Evolutionary conservation across 495 filamentous ascomycete species (phyloP), one percentile per base, ranked within the genome.

Genomic region (Talaromyces ruber): DNA sequence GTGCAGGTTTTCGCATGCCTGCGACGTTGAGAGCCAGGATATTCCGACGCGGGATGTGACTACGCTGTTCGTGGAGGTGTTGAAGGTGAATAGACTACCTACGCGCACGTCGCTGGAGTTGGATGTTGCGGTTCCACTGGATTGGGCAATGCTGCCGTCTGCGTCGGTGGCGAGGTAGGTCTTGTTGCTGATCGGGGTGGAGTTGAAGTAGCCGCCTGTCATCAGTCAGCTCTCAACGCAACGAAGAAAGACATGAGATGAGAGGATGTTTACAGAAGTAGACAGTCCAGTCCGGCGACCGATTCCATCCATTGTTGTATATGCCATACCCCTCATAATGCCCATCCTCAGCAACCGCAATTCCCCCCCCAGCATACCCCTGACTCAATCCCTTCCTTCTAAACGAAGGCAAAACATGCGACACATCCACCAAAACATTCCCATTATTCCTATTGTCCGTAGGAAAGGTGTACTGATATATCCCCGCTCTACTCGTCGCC

Each of bases 11-110:
- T 69, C 51, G 67, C 88, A 90, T 7, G 88, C 88, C 62, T 85
- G 79, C n/a, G 72, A 72, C 0, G 78, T 65, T 8, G 87, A 90
- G 9, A 90, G 83, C 72, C 85, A 90, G 12, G 86, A 90, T 25
- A 90, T 84, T 1, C 88, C 88, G 4, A 91, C 87, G 9, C 84
- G 78, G 8, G 87, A 89, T 6, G 74, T 79, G 4, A 91, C 75
- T 28, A 70, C 62, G 25, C 58, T 59, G 4, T 74, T 64, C 7
- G 43, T 47, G 16, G 43, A 47, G 11, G 34, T 12, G 43, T 62
- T 53, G 61, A 77, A 76, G 2, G 75, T 69, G 60, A 74, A 79
- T 0, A 76, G 34, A 2, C 61, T 70, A 12, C 74, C 76, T 6
- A 79, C 64, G 34, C 74, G 64, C 4, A 67, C 72, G 2, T 67